Evolutionary conservation across 352 stramenopile genomes (phyloP), one percentile per base, ranked within the genome.

Genomic region (Phytophthora citricola): DNA sequence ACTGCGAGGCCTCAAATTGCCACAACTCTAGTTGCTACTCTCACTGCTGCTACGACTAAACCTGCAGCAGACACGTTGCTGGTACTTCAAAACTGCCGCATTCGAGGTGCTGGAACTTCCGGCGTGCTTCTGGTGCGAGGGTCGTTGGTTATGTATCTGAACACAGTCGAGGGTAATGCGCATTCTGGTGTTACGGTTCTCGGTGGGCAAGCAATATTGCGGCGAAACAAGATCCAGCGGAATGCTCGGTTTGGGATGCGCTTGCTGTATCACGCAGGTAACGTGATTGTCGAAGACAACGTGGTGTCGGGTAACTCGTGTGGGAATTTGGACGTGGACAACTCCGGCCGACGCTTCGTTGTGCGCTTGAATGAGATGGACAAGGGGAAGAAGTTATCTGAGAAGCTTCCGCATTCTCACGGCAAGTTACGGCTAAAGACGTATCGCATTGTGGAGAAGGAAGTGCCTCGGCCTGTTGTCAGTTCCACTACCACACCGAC

Each of bases 201-300:
- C 9, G 70, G 68, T 38, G 87, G 87, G 9, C 76, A 89, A 24
- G 87, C 81, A 5, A 58, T 94, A 26, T 43, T 93, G 6, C 75
- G 83, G 0, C 74, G 76, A 4, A 94, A 92, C 60, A 80, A 82
- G 43, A 81, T 94, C 46, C 63, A 87, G 24, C 61, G 54, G 9
- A 94, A 94, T 63, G 69, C 60, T 3, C 87, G 84, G 0, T 94
- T 92, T 64, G 87, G 87, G 6, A 80, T 94, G 51, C 73, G 87
- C 0, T 43, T 94, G 24, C 58, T 94, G 9, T 90, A 92, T 50
- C 83, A 91, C 29, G 78, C 85, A 0, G 76, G 77, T 11, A 85
- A 89, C 31, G 75, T 92, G 10, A 81, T 93, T n/a, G 58, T 94
- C 20, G 83, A 94, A 63, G 77, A 92, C 29, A 94, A 94, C 51